These are phyloP conservation scores for Myxozyma lipomycoides DNA, from an alignment of 805 yeast genomes.

Conservation along the genomic window DNA sequence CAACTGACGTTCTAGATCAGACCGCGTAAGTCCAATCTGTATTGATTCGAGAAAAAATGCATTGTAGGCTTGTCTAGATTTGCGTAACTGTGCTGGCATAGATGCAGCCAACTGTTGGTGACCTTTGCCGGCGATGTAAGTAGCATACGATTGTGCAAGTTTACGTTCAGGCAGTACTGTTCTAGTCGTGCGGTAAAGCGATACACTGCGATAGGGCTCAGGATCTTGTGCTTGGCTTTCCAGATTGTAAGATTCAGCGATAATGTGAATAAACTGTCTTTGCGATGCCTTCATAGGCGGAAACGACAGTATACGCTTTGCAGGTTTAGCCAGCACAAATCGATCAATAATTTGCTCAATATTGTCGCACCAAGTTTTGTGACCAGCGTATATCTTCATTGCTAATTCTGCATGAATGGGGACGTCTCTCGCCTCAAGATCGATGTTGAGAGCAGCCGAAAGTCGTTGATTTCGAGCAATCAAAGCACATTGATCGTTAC, in stretches of 20 bases:
- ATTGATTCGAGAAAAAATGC: conserved; percentile 20
- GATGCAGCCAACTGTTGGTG: background rate
- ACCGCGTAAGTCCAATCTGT: conserved; percentile 19
- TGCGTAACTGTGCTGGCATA: conserved; percentile 8
- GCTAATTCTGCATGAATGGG: conserved; percentile 46
- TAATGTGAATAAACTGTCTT: conserved; percentile 63
- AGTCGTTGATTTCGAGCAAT: conserved; percentile 58
- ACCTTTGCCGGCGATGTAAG: conserved; percentile 3
- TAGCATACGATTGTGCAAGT: conserved; percentile 19
- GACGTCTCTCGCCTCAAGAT: conserved; percentile 30
- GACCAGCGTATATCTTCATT: conserved; percentile 49
- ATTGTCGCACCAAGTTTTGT: conserved; percentile 62
- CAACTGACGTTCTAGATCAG: conserved; percentile 19
- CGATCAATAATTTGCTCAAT: conserved; percentile 53
- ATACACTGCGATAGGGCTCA: conserved; percentile 74
- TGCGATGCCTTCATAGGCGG: conserved; percentile 70
- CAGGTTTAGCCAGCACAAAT: conserved; percentile 42
- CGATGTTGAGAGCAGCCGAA: conserved; percentile 56
- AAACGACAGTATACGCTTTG: conserved; percentile 51
- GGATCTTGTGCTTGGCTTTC: conserved; percentile 73
- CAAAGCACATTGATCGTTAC: conserved; percentile 68
- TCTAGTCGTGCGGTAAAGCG: conserved; percentile 41
- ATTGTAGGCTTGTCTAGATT: conserved; percentile 18
- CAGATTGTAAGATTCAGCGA: conserved; percentile 57
- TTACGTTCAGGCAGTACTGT: conserved; percentile 20